Percentiles rank a stretch among this genome's conserved stretches.
phyloP scores from a whole-genome alignment of 2,329 filamentous ascomycete genomes.

The Paecilomyces sp. region DNA sequence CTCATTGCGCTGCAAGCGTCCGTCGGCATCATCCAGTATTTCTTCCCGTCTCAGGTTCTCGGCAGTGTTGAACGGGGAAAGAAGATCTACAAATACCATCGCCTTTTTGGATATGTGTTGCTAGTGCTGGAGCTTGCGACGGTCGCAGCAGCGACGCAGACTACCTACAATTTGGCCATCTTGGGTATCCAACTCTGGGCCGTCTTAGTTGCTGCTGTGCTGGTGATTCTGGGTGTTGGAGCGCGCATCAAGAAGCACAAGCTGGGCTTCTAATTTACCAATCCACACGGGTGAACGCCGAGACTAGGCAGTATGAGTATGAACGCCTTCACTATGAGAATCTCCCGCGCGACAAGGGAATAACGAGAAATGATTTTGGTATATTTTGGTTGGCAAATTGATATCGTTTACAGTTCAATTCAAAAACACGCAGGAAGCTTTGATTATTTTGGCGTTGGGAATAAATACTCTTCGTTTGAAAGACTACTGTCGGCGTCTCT shows the following conservation, averaged over 20 bases:
- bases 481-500: background rate
- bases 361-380: background rate
- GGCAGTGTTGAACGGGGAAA: slow-evolving; percentile 75
- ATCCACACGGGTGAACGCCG: background rate
- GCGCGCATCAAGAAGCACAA: slow-evolving; percentile 78
- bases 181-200: slow-evolving; percentile 72
- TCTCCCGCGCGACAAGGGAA: background rate
- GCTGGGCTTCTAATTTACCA: slow-evolving; percentile 46
- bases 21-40: slow-evolving; percentile 79
- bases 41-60: slow-evolving; percentile 59
- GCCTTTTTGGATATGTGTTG: slow-evolving; percentile 66
- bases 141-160: slow-evolving; percentile 67
- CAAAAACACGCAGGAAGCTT: background rate
- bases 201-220: slow-evolving; percentile 55
- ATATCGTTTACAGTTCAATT: background rate
- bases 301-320: background rate
- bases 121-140: slow-evolving; percentile 66
- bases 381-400: background rate
- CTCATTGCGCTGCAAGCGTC: slow-evolving; percentile 65
- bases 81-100: slow-evolving; percentile 83
- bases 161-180: slow-evolving; percentile 62
- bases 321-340: background rate
- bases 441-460: background rate
- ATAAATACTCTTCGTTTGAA: background rate
- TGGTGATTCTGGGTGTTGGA: slow-evolving; percentile 65